phyloP scores from a whole-genome alignment of 768 basidiomycete genomes.

The Agrocybe praecox region DNA sequence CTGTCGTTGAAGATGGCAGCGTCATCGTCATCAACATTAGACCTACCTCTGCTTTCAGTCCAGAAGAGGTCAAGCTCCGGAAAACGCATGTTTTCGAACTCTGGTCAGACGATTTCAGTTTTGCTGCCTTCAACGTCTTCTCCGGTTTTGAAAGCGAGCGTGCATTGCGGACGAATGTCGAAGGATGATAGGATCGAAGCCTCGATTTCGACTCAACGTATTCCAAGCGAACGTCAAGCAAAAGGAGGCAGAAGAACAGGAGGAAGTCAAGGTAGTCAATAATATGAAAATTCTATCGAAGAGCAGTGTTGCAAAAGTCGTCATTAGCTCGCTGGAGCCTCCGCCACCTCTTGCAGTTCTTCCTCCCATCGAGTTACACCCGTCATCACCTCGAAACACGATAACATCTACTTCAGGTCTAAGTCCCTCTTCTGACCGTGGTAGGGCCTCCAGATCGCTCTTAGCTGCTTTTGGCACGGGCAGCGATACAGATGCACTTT shows the following conservation, averaged over 20 bases:
- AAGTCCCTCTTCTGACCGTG: neutral
- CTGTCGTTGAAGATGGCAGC: conserved; percentile 17
- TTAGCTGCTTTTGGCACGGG: neutral
- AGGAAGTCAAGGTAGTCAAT: neutral
- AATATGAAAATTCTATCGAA: neutral
- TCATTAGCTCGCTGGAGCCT: neutral
- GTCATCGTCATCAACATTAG: neutral
- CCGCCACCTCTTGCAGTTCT: conserved; percentile 14
- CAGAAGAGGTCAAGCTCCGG: neutral
- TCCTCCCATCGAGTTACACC: conserved; percentile 31
- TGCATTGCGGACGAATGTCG: neutral
- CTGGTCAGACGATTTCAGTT: conserved; percentile 18
- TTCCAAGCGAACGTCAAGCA: neutral
- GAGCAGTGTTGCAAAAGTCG: neutral
- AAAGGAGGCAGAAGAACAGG: neutral
- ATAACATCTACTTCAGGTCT: conserved; percentile 7
- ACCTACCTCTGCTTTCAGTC: neutral
- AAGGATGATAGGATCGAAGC: neutral
- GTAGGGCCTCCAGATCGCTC: neutral
- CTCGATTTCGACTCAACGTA: neutral
- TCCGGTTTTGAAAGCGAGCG: neutral
- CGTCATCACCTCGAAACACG: conserved; percentile 25
- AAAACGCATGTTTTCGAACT: conserved; percentile 11
- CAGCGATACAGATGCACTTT: neutral
- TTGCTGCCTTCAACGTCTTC: conserved; percentile 12